Base-by-base conservation (phyloP, 2,329 filamentous ascomycete genomes). In the Malbranchea cinnamomea region DNA sequence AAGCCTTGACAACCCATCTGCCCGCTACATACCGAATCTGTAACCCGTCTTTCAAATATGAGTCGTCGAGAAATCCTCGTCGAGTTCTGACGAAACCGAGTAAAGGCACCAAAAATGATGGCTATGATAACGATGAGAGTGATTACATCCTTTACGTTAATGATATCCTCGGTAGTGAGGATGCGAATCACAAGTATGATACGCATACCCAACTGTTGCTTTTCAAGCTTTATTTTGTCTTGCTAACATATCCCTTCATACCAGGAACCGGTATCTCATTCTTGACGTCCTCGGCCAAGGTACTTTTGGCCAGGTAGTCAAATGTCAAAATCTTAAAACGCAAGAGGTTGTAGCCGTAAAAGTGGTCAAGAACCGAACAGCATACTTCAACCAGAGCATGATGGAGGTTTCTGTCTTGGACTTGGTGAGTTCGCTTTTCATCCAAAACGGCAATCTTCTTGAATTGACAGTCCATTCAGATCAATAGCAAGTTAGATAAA, bases 321-420 rank as follows among this genome's bases (percentile, higher is more conserved):
- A 98, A 56, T 98, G 89, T 52, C 89, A 98, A 55, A 98, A 98
- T 47, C 59, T 98, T 45, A 94, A 93, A 60, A 95, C 89, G 1
- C 85, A 94, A 53, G 89, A 98, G 57, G 89, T 98, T 22, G 89
- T 98, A 25, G 89, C 89, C 3, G 89, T 98, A 43, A 98, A 98
- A 60, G 89, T 98, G 32, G 89, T 98, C 61, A 98, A 98, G 62
- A 98, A 98, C 57, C 77, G 87, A 47, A 98, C 89, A 2, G 89
- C 89, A 21, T 98, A 98, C 56, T 98, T 98, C 63, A 98, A 98
- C 52, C 89, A 98, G 57, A 95, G 89, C 56, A 98, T 98, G 89
- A 98, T 98, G 89, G 89, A 98, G 53, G 89, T 98, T 18, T 98
- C 89, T 2, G 89, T 98, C 14, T 66, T 98, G 34, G 89, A 98